Evolutionary conservation across 495 filamentous ascomycete species (phyloP).

Genomic region (Penicillium paradoxum): DNA sequence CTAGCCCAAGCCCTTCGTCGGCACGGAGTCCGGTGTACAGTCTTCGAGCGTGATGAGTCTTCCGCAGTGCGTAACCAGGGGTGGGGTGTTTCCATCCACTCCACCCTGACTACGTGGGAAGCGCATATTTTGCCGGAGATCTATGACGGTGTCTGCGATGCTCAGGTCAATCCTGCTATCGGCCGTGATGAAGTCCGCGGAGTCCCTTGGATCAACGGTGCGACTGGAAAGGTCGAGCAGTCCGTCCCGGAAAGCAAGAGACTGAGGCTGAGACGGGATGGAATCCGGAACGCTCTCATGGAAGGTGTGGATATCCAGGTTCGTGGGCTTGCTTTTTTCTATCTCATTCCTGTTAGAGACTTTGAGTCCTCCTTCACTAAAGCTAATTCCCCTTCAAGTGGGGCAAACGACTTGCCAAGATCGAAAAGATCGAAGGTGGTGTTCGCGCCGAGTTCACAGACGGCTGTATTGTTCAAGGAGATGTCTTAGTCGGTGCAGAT

Average conservation of each 20-base stretch:
- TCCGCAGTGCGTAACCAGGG: constrained; percentile 32
- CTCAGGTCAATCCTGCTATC: neutral
- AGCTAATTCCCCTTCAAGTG: neutral
- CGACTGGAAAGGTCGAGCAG: neutral
- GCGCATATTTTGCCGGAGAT: neutral
- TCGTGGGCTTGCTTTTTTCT: neutral
- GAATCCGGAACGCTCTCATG: neutral
- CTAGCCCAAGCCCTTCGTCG: constrained; percentile 49
- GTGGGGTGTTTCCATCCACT: constrained; percentile 50
- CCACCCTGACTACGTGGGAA: constrained; percentile 27
- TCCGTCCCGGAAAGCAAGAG: neutral
- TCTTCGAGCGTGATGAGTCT: constrained; percentile 43
- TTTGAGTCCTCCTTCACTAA: neutral
- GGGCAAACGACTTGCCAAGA: neutral
- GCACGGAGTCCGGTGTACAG: constrained; percentile 26
- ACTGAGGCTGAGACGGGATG: neutral
- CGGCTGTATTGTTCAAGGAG: neutral
- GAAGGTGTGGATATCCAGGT: neutral
- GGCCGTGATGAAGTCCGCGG: neutral
- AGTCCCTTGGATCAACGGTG: neutral
- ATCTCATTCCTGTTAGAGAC: neutral
- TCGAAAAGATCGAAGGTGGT: neutral
- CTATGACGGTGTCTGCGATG: neutral
- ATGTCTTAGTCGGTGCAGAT: neutral
- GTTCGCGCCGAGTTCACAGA: neutral